These are phyloP conservation scores for Musa beccarii DNA, from an alignment of 176 grass and related monocot genomes.

Conservation along the genomic window DNA sequence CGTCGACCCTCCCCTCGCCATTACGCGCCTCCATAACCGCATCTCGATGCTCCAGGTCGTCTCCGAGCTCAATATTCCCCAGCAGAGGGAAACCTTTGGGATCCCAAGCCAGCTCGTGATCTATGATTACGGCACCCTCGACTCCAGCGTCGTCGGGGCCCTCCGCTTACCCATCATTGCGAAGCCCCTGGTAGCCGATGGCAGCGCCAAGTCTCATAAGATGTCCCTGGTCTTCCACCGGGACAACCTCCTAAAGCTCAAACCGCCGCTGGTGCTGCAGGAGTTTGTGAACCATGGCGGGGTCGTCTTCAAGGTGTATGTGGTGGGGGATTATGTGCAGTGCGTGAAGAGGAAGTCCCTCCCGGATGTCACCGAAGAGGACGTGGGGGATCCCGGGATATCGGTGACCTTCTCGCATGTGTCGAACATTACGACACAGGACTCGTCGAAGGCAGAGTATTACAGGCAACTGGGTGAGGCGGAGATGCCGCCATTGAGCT, in stretches of 20 bases:
- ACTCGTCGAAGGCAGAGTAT: too few species aligned
- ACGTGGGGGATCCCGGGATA: slow-evolving; percentile 1
- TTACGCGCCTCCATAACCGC: slow-evolving; percentile 53
- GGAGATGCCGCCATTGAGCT: slow-evolving; percentile 43
- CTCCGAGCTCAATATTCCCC: slow-evolving; percentile 53
- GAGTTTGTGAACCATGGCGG: too few species aligned
- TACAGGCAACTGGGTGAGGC: slow-evolving; percentile 37
- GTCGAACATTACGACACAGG: too few species aligned
- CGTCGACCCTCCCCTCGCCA: slow-evolving; percentile 54
- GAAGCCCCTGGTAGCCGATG: too few species aligned
- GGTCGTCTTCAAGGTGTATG: too few species aligned
- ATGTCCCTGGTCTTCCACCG: too few species aligned
- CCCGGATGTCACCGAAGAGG: slow-evolving; percentile 56
- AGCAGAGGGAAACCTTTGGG: slow-evolving; percentile 46
- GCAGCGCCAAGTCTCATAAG: too few species aligned
- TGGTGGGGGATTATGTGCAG: too few species aligned
- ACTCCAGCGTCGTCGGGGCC: slow-evolving; percentile 60
- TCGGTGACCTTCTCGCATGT: background rate
- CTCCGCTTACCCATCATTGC: slow-evolving; percentile 65
- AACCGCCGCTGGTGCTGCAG: too few species aligned
- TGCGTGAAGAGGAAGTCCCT: slow-evolving; percentile 24
- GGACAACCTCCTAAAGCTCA: too few species aligned
- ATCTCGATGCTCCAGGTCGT: slow-evolving; percentile 43
- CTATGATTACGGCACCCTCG: slow-evolving; percentile 52
- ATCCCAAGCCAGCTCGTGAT: slow-evolving; percentile 85